Percentiles rank a stretch among this genome's conserved stretches.
Evolutionary conservation across 176 grass and related monocot genomes (phyloP).

Genomic region (Paspalum notatum): DNA sequence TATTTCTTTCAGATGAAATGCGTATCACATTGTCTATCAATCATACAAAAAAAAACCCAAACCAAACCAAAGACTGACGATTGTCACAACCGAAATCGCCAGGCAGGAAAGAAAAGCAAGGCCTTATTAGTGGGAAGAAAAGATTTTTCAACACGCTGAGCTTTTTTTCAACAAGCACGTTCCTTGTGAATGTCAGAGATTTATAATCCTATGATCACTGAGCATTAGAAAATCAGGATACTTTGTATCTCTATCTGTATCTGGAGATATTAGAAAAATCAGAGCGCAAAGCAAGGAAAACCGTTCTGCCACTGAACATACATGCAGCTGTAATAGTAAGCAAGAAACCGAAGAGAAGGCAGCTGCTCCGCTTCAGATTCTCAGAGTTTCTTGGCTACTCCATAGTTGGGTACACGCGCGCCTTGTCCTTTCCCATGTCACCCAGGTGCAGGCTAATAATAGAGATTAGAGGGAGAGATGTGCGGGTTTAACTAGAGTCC

Average conservation of each 20-base stretch:
- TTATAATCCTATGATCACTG: no score
- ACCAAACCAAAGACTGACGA: not conserved
- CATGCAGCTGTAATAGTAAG: no score
- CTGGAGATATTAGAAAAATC: no score
- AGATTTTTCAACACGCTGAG: no score
- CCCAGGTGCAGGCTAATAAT: not conserved
- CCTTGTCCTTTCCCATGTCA: slow-evolving; percentile 21
- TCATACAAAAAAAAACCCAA: slow-evolving; percentile 8
- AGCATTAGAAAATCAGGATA: no score
- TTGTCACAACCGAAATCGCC: not conserved
- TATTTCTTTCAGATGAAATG: not conserved
- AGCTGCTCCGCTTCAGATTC: not conserved
- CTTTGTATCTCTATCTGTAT: no score
- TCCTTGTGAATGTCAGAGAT: no score
- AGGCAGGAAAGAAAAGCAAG: not conserved
- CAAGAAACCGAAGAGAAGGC: not conserved
- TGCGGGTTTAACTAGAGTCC: slow-evolving; percentile 11
- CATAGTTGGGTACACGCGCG: not conserved
- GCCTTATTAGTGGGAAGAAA: no score
- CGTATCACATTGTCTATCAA: slow-evolving; percentile 14
- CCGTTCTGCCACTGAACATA: not conserved
- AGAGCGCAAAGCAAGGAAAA: not conserved
- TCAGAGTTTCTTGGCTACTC: not conserved
- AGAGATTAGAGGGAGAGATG: not conserved
- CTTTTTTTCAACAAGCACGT: no score